These are phyloP conservation scores for Friedmanniomyces simplex DNA, from an alignment of 495 filamentous ascomycete species.

Conservation along the genomic window DNA sequence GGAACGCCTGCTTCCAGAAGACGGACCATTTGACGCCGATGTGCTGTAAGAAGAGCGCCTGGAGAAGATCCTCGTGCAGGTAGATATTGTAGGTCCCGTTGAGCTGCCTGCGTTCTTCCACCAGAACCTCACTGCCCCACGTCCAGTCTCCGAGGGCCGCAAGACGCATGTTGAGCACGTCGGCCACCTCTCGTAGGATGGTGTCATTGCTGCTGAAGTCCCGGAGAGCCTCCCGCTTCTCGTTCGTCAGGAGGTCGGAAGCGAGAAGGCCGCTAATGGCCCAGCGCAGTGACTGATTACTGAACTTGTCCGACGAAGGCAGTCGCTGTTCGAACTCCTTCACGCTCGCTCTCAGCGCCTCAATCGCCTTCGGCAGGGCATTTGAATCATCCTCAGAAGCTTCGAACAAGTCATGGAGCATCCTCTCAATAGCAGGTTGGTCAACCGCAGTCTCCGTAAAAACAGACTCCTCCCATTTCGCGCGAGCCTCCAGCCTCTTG, in stretches of 20 bases:
- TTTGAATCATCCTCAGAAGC: slow-evolving; percentile 19
- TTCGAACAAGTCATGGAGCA: slow-evolving; percentile 26
- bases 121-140: slow-evolving; percentile 23
- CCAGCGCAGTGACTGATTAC: slow-evolving; percentile 4
- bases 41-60: slow-evolving; percentile 25
- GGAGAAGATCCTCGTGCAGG: slow-evolving; percentile 27
- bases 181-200: slow-evolving; percentile 23
- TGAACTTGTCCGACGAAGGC: not conserved
- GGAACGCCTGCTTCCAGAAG: slow-evolving; percentile 21
- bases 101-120: slow-evolving; percentile 23
- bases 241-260: slow-evolving; percentile 21
- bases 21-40: slow-evolving; percentile 25
- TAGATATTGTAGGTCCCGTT: slow-evolving; percentile 24
- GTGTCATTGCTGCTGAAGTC: slow-evolving; percentile 17
- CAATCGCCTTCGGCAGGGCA: slow-evolving; percentile 12
- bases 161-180: slow-evolving; percentile 29
- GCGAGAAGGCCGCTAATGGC: slow-evolving; percentile 20
- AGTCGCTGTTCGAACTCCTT: not conserved
- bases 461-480: slow-evolving; percentile 48
- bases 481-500: slow-evolving; percentile 31
- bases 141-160: slow-evolving; percentile 18
- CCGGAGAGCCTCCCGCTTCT: slow-evolving; percentile 21
- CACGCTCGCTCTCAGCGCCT: not conserved
- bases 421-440: slow-evolving; percentile 17
- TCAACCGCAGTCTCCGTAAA: slow-evolving; percentile 38